phyloP scores from a whole-genome alignment of 176 grass and related monocot genomes.

The Alloteropsis semialata region DNA sequence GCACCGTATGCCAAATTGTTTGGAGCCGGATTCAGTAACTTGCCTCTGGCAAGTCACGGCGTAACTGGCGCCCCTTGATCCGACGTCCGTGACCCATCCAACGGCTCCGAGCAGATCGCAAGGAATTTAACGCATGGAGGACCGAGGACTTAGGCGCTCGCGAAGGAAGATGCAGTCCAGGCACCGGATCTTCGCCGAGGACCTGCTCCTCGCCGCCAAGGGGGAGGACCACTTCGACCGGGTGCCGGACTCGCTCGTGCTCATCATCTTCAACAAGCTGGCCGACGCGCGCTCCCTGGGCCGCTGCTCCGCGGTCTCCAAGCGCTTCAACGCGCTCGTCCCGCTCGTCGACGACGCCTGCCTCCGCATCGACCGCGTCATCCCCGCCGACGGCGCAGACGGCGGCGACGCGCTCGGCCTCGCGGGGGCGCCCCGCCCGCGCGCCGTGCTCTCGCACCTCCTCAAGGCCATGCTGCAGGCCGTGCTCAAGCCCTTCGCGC shows the following conservation, averaged over 20 bases:
- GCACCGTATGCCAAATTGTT: no score
- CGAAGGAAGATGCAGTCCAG: no score
- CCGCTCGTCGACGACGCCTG: slow-evolving; percentile 65
- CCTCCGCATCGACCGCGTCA: slow-evolving; percentile 62
- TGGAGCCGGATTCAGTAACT: no score
- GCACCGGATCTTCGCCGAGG: no score
- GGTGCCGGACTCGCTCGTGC: slow-evolving; percentile 54
- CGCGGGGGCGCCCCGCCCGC: slow-evolving; percentile 20
- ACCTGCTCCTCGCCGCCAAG: no score
- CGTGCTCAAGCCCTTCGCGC: slow-evolving; percentile 56
- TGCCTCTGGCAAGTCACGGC: no score
- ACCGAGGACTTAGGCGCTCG: no score
- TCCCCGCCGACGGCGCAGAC: slow-evolving; percentile 10
- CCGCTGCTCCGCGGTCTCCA: slow-evolving; percentile 50
- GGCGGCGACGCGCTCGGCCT: not conserved
- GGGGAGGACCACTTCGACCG: slow-evolving; percentile 64
- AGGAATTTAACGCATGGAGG: no score
- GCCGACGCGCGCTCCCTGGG: slow-evolving; percentile 56
- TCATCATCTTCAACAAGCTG: slow-evolving; percentile 70
- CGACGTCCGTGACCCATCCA: no score
- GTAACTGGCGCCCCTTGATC: no score
- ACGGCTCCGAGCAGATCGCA: no score
- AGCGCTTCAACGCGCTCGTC: slow-evolving; percentile 65
- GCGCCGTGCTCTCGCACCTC: slow-evolving; percentile 35
- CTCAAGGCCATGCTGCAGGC: slow-evolving; percentile 57